Percentiles rank a stretch among this genome's conserved stretches.
Conservation (phyloP, 352 stramenopile species). For the Phytophthora pinifolia region DNA sequence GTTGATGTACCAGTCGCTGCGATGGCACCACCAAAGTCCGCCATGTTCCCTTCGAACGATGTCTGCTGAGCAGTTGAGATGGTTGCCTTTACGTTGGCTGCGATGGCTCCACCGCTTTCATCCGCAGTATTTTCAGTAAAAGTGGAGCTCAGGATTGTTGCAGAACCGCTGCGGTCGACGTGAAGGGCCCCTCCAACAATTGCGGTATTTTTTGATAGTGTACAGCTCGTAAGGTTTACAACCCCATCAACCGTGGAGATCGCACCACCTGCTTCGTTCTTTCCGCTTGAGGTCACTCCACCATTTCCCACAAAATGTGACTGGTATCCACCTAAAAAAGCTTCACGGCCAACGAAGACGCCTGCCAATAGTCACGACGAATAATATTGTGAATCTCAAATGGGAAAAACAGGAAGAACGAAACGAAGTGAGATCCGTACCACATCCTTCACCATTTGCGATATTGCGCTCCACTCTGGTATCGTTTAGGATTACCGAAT, state of each 20-base stretch:
- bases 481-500: constrained; percentile 32
- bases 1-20: constrained; percentile 13
- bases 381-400: background rate
- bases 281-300: constrained; percentile 45
- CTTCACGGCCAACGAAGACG: constrained; percentile 55
- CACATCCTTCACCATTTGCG: constrained; percentile 47
- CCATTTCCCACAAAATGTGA: constrained; percentile 43
- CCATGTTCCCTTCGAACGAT: constrained; percentile 43
- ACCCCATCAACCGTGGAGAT: constrained; percentile 45
- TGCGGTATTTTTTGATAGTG: constrained; percentile 53
- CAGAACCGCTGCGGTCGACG: constrained; percentile 33
- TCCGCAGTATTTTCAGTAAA: constrained; percentile 56
- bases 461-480: constrained; percentile 37
- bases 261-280: constrained; percentile 55
- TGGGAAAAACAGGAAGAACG: too few relatives aligned
- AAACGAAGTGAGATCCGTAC: constrained; percentile 24
- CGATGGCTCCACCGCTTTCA: constrained; percentile 45
- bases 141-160: constrained; percentile 19
- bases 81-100: constrained; percentile 16
- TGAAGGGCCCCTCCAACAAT: constrained; percentile 44
- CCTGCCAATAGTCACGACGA: constrained; percentile 16
- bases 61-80: constrained; percentile 17
- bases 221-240: constrained; percentile 33
- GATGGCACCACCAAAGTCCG: constrained; percentile 34
- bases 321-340: constrained; percentile 21